Evolutionary conservation across 2,329 filamentous ascomycete species (phyloP).

Genomic region (Colletotrichum camelliae): DNA sequence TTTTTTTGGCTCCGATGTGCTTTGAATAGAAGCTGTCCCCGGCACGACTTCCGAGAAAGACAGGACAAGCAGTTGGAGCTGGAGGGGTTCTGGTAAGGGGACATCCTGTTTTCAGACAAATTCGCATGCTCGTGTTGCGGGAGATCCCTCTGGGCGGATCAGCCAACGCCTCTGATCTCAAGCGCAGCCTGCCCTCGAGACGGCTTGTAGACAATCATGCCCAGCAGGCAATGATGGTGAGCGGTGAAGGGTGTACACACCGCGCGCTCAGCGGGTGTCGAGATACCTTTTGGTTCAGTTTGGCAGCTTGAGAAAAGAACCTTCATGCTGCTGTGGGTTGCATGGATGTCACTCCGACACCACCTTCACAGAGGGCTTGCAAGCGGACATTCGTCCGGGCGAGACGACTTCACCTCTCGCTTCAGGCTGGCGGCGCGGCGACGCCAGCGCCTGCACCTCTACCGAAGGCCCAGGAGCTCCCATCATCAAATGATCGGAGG

Average conservation of each 20-base stretch:
- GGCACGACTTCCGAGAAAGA: not conserved
- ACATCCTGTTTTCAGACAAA: not conserved
- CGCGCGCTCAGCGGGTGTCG: not conserved
- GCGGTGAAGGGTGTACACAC: not conserved
- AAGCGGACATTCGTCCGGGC: not conserved
- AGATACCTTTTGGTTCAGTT: not conserved
- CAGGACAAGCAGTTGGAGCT: not conserved
- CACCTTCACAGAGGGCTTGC: not conserved
- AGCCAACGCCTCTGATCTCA: slow-evolving; percentile 1
- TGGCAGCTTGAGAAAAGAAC: not conserved
- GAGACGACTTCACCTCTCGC: not conserved
- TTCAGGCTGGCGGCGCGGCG: not conserved
- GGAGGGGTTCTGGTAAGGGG: not conserved
- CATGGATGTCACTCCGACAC: not conserved
- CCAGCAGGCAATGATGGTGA: not conserved
- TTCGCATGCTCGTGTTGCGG: not conserved
- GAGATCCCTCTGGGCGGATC: slow-evolving; percentile 6
- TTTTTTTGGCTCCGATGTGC: not conserved
- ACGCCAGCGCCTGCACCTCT: not conserved
- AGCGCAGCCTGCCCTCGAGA: not conserved
- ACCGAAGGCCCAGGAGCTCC: not conserved
- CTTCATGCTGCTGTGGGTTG: not conserved
- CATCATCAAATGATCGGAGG: slow-evolving; percentile 20
- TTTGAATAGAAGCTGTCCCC: slow-evolving; percentile 7
- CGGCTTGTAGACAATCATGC: not conserved